A percentile compares a stretch with the other conserved stretches of the same genome.
Evolutionary conservation across 2,329 filamentous ascomycete genomes (phyloP).

Genomic region (Podosphaera xanthii): DNA sequence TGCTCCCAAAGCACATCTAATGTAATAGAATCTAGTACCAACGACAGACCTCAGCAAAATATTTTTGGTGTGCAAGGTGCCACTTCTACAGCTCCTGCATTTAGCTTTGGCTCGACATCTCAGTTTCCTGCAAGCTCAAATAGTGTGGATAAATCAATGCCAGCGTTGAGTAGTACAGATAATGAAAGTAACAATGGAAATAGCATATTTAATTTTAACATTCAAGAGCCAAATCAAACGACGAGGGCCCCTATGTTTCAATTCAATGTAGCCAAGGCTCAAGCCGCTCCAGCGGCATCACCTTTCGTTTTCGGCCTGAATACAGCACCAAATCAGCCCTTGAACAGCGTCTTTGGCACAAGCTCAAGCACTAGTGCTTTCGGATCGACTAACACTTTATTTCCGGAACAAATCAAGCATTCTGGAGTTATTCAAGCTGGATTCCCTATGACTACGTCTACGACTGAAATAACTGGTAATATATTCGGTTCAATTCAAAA

Average conservation of each 20-base stretch:
- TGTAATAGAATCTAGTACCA: background rate
- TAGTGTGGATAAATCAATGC: conserved; percentile 1
- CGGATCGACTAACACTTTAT: background rate
- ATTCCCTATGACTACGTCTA: too few relatives aligned
- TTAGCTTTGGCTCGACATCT: conserved; percentile 6
- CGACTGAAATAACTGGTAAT: too few relatives aligned
- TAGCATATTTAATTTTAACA: conserved; percentile 1
- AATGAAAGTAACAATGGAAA: background rate
- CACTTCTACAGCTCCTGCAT: background rate
- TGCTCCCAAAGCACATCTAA: background rate
- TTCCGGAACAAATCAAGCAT: background rate
- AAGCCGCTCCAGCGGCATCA: conserved; percentile 1
- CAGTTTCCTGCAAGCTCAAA: conserved; percentile 2
- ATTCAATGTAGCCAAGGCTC: conserved; percentile 3
- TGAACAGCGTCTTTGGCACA: background rate
- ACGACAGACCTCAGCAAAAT: background rate
- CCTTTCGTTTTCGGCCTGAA: conserved; percentile 5
- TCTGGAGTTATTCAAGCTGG: background rate
- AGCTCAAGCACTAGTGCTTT: background rate
- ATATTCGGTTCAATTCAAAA: too few relatives aligned
- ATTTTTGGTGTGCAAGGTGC: too few relatives aligned
- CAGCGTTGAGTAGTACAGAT: background rate
- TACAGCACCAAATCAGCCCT: background rate
- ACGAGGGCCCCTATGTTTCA: conserved; percentile 2
- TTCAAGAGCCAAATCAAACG: conserved; percentile 1